phyloP scores from a whole-genome alignment of 2,329 filamentous ascomycete species.

The Exophiala dermatitidis region DNA sequence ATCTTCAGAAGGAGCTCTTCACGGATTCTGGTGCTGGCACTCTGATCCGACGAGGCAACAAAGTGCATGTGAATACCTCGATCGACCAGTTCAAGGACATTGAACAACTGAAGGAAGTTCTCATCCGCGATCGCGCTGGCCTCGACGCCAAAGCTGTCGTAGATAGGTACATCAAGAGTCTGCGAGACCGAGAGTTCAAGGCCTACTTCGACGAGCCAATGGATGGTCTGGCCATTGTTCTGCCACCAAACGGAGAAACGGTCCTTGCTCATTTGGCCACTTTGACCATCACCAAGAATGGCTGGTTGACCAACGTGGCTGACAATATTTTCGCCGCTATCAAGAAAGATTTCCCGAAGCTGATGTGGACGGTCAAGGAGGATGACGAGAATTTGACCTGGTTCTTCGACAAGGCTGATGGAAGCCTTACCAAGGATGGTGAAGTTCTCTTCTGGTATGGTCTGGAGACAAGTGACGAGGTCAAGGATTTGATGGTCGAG shows the following conservation, averaged over 20 bases:
- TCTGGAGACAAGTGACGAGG: conserved; percentile 70
- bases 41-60: conserved; percentile 83
- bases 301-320: conserved; percentile 88
- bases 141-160: conserved; percentile 76
- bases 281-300: conserved; percentile 86
- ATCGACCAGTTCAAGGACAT: conserved; percentile 70
- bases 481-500: conserved; percentile 74
- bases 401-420: conserved; percentile 97
- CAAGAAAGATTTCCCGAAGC: conserved; percentile 84
- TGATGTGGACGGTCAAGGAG: conserved; percentile 94
- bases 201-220: conserved; percentile 92
- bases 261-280: conserved; percentile 78
- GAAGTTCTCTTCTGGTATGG: conserved; percentile 97
- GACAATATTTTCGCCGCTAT: conserved; percentile 92
- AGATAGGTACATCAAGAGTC: conserved; percentile 74
- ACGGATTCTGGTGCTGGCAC: conserved; percentile 93
- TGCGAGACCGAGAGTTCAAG: conserved; percentile 73
- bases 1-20: conserved; percentile 93
- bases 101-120: conserved; percentile 68
- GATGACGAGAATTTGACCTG: conserved; percentile 95
- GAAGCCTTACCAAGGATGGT: conserved; percentile 75
- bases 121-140: conserved; percentile 73
- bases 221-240: conserved; percentile 83
- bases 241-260: conserved; percentile 58
- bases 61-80: conserved; percentile 66